Percentiles rank a stretch among this genome's conserved stretches.
Conservation (phyloP, 2,329 filamentous ascomycete species). For the Meredithiella fracta region DNA sequence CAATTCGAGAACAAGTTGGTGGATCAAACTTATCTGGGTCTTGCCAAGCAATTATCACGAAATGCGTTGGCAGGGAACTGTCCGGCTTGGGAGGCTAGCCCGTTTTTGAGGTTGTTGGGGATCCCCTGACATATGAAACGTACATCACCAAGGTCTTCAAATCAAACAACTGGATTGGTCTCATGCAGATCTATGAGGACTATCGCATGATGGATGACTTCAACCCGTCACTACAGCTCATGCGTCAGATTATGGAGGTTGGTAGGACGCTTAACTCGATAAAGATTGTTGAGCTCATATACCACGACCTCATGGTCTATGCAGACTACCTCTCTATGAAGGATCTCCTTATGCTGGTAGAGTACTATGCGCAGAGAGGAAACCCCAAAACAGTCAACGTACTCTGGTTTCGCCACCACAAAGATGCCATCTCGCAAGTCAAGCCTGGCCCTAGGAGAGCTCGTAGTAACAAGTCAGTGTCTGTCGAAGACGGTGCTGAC, state of each 20-base stretch:
- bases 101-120: constrained; percentile 3
- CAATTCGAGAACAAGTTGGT: constrained; percentile 6
- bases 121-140: constrained; percentile 2
- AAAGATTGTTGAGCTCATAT: background rate
- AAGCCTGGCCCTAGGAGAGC: background rate
- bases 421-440: background rate
- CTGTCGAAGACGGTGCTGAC: background rate
- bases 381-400: constrained; percentile 10
- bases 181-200: background rate
- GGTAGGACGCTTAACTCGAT: background rate
- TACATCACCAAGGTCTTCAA: constrained; percentile 3
- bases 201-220: constrained; percentile 5
- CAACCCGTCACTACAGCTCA: constrained; percentile 1
- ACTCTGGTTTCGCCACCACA: constrained; percentile 9
- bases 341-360: constrained; percentile 2
- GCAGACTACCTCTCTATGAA: background rate
- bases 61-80: constrained; percentile 4
- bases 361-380: constrained; percentile 9
- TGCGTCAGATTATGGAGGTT: background rate
- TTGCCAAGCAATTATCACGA: constrained; percentile 5
- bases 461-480: background rate
- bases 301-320: constrained; percentile 9
- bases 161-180: background rate
- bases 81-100: constrained; percentile 4
- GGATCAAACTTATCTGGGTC: constrained; percentile 9